Conservation (phyloP, 345 rosid species). For the Angophora floribunda region DNA sequence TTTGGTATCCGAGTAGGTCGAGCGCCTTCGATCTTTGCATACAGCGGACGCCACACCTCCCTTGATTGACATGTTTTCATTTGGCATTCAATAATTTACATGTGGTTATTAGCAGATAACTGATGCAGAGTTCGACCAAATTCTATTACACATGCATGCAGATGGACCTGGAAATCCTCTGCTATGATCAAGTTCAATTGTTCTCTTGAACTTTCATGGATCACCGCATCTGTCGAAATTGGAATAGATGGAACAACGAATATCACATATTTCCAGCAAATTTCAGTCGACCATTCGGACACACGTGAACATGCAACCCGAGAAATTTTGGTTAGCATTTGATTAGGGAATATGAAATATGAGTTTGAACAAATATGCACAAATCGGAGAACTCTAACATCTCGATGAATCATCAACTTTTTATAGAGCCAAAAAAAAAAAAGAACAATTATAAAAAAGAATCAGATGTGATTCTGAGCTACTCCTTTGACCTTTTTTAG, state of each 20-base stretch:
- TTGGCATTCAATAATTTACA: background rate
- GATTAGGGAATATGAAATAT: background rate
- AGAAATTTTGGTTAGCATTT: background rate
- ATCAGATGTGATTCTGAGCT: background rate
- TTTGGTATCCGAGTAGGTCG: background rate
- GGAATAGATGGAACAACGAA: background rate
- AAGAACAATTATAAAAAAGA: background rate
- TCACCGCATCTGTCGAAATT: background rate
- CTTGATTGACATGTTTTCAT: background rate
- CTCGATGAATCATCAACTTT: background rate
- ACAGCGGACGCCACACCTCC: background rate
- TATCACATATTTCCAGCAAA: background rate
- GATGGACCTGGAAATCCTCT: background rate
- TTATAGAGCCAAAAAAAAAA: conserved; percentile 1
- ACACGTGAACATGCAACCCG: background rate
- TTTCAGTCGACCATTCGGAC: background rate
- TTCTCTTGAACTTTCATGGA: background rate
- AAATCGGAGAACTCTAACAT: conserved; percentile 1
- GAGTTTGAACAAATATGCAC: conserved; percentile 6
- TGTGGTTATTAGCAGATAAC: background rate
- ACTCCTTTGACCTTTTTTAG: too few relatives aligned
- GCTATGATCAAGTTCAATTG: background rate
- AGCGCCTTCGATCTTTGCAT: background rate
- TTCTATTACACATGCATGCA: background rate
- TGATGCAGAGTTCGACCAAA: background rate